These are phyloP conservation scores for Ceratocystis cubensis DNA, from an alignment of 2,329 filamentous ascomycete genomes.

Conservation along the genomic window DNA sequence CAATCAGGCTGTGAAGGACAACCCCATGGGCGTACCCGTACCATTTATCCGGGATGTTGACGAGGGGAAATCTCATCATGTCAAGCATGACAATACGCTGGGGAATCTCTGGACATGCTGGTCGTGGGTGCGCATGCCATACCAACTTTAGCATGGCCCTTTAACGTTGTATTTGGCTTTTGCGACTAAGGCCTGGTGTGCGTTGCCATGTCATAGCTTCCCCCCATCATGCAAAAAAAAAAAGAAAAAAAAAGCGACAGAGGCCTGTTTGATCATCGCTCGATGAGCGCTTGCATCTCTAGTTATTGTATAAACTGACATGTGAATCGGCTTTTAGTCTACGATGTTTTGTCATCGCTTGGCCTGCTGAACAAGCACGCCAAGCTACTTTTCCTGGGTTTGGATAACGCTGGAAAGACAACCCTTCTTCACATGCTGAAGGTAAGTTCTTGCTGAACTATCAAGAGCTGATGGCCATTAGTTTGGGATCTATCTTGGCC, in stretches of 20 bases:
- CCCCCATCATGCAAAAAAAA: not conserved
- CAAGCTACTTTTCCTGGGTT: conserved; percentile 84
- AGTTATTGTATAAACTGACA: conserved; percentile 21
- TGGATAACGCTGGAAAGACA: conserved; percentile 92
- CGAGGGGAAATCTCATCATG: not conserved
- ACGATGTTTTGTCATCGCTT: conserved; percentile 75
- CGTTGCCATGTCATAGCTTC: not conserved
- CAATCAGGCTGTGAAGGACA: conserved; percentile 5
- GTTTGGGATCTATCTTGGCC: not conserved
- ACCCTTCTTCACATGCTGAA: conserved; percentile 92
- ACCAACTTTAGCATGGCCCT: not conserved
- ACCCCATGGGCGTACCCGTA: not conserved
- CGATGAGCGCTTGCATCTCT: not conserved
- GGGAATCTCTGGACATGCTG: not conserved
- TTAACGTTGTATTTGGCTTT: not conserved
- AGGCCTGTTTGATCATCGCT: not conserved
- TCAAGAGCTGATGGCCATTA: not conserved
- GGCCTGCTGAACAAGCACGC: conserved; percentile 91
- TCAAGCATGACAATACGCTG: not conserved
- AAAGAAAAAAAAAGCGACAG: not conserved
- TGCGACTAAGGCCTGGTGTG: not conserved
- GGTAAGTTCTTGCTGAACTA: conserved; percentile 38
- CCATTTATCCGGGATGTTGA: not conserved
- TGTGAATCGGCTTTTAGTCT: conserved; percentile 41
- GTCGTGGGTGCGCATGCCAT: not conserved